Conservation (phyloP, 805 yeast species). For the Cyberlindnera bimundalis region DNA sequence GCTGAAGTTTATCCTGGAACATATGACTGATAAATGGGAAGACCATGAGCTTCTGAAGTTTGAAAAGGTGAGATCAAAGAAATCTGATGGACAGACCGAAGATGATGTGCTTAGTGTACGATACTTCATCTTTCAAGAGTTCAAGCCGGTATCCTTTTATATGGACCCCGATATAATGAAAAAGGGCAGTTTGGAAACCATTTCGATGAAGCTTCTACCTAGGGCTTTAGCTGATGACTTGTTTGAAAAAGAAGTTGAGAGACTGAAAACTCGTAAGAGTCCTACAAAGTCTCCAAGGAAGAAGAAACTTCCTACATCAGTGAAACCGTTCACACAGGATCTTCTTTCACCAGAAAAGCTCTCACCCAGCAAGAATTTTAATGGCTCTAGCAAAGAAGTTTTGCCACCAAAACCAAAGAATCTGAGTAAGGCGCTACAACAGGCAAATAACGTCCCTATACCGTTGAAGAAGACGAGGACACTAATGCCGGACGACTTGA, state of each 20-base stretch:
- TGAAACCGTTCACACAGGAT: not conserved
- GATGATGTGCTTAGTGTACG: slow-evolving; percentile 5
- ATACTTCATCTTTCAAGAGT: slow-evolving; percentile 1
- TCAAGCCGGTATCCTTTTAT: slow-evolving; percentile 5
- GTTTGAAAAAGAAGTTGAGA: not conserved
- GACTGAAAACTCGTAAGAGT: not conserved
- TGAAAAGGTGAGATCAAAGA: slow-evolving; percentile 3
- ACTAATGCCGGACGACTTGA: not conserved
- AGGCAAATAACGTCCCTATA: not conserved
- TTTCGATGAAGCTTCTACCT: slow-evolving; percentile 10
- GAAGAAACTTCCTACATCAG: not conserved
- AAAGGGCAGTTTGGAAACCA: slow-evolving; percentile 2
- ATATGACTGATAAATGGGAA: slow-evolving; percentile 1
- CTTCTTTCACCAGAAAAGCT: slow-evolving; percentile 6
- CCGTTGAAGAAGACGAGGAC: not conserved
- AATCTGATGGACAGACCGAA: not conserved
- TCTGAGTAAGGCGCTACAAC: not conserved
- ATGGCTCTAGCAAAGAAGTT: too few species aligned
- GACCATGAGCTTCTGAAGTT: slow-evolving; percentile 6
- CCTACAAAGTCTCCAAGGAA: slow-evolving; percentile 3
- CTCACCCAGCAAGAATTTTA: slow-evolving; percentile 1
- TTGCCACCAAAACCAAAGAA: not conserved
- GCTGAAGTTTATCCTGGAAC: slow-evolving; percentile 13
- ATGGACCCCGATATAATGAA: slow-evolving; percentile 6
- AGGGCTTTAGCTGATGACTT: not conserved